Evolutionary conservation across 1,284 basidiomycete species (phyloP).

Genomic region (Athelia psychrophila): DNA sequence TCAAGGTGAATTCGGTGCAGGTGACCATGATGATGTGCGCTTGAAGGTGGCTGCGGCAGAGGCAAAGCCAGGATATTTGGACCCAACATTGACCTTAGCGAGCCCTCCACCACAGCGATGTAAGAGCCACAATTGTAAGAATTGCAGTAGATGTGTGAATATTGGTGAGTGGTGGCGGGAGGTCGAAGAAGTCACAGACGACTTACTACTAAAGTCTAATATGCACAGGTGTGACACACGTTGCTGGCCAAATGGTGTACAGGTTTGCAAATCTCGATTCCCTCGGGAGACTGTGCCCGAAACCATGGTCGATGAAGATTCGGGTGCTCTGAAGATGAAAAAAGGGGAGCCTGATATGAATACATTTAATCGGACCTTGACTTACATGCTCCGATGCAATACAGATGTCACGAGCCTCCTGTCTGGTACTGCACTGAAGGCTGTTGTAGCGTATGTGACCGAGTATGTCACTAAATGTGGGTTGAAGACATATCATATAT

Average conservation of each 20-base stretch:
- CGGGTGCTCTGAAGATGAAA: constrained; percentile 27
- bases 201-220: constrained; percentile 13
- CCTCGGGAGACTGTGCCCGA: constrained; percentile 14
- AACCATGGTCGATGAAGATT: constrained; percentile 19
- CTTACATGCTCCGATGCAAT: constrained; percentile 32
- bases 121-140: not conserved
- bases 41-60: not conserved
- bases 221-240: constrained; percentile 10
- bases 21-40: constrained; percentile 8
- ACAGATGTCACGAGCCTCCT: constrained; percentile 31
- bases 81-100: not conserved
- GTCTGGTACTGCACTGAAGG: constrained; percentile 33
- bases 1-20: constrained; percentile 20
- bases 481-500: constrained; percentile 32
- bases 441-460: constrained; percentile 33
- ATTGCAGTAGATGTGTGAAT: constrained; percentile 8
- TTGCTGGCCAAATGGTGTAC: constrained; percentile 16
- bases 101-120: not conserved
- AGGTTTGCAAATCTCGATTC: constrained; percentile 23
- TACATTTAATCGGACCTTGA: constrained; percentile 23
- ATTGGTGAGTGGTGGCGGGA: constrained; percentile 11
- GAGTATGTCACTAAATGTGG: constrained; percentile 37
- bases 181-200: constrained; percentile 13
- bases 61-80: not conserved
- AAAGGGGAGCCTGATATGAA: constrained; percentile 33